Evolutionary conservation across 1,284 basidiomycete genomes (phyloP), one percentile per base, ranked within the genome.

Genomic region (Cutaneotrichosporon sp.): DNA sequence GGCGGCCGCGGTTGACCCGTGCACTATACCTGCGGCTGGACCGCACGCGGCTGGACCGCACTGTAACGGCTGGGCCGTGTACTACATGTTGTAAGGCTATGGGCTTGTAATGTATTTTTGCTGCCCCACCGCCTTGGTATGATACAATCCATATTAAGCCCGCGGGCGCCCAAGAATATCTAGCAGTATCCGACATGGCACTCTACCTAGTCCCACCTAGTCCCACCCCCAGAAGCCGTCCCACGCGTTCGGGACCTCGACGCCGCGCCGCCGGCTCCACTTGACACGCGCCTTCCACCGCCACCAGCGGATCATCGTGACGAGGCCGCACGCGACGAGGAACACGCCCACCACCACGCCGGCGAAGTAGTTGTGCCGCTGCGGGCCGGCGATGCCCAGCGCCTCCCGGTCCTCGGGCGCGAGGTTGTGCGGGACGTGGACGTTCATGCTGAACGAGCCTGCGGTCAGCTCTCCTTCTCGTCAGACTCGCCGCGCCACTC

Each of bases 361-460:
- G 8, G 67, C 73, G 59, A 81, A 82, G 24, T 65, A 70, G 59
- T 67, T 69, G 61, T 67, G 71, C 7, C 71, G 69, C 11, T 76
- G 65, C 0, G 43, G 47, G n/a, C 33, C 33, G 0, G 64, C 16
- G 18, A 42, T 8, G 38, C 18, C 18, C 16, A 18, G 58, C 1
- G 75, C 78, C 52, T 78, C 73, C 43, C 49, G 25, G 22, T 46
- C 18, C 2, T 27, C 55, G 7, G 20, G 46, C 18, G 13, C 72
- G 16, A 34, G 29, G 67, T 84, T 83, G 49, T 72, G 72, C 0
- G 84, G 84, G 1, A 81, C 62, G 3, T 63, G 42, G 46, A 87
- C 71, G 70, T 92, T 91, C 70, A 86, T 80, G 6, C 87, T 88
- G 69, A 86, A 85, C 14, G 85, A 33, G 56, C 87, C 89, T 91